Evolutionary conservation across 108 stramenopile species (phyloP), one percentile per base, ranked within the genome.

Genomic region (Cyclostephanos invisitatus): DNA sequence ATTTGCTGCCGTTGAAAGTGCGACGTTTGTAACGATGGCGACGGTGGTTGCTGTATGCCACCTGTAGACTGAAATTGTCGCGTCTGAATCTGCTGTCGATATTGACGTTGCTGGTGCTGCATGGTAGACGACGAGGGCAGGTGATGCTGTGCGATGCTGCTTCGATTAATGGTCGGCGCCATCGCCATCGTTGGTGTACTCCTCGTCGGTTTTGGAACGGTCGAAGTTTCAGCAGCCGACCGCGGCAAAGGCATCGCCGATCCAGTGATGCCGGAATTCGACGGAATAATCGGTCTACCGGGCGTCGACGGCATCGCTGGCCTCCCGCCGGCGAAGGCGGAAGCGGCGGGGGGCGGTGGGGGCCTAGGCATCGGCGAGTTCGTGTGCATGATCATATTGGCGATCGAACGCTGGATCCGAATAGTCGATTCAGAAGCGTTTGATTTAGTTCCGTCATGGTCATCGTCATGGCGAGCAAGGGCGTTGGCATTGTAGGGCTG

Each of bases 341-440:
- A 18, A 40, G 60, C 60, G 37, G 27, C 56, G 56, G 56, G n/a
- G 58, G 58, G n/a, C 29, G 58, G 27, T 5, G 58, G n/a, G n/a
- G 27, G n/a, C 56, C 36, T 59, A 1, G 58, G 25, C 37, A 40
- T 20, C 29, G 36, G n/a, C 37, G 60, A 28, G 21, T 11, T 2
- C 60, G 17, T 0, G n/a, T 29, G 36, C 60, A 61, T 6, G n/a
- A 6, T 61, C 38, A 40, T 21, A 36, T 61, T 38, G 60, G 60
- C 18, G 18, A 61, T 61, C 20, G 44, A 46, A 14, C 2, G 14
- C 44, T 46, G 44, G 3, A 46, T 14, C 2, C 15, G 44, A 46
- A 2, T 11, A 4, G 28, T n/a, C 36, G 36, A 61, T 61, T 37
- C 21, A 20, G 18, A 2, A 37, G 29, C 21, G 12, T 18, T 28